phyloP scores from a whole-genome alignment of 345 rosid genomes.

The Anastatica hierochuntica region DNA sequence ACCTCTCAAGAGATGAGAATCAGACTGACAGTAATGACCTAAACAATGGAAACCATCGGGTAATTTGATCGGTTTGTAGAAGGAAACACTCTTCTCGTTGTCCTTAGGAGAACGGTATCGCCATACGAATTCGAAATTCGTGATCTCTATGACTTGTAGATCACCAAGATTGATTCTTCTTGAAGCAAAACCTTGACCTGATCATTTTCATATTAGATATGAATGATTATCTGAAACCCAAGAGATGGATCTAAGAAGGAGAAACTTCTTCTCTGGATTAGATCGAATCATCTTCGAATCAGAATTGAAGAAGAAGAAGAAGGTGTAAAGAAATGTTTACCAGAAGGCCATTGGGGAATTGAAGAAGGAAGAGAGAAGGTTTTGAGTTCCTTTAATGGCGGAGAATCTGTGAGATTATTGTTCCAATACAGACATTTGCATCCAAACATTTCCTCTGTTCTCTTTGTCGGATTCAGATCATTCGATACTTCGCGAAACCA shows the following conservation, averaged over 20 bases:
- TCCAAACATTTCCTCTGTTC: constrained; percentile 24
- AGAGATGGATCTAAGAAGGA: background rate
- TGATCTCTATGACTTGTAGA: constrained; percentile 46
- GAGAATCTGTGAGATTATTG: constrained; percentile 6
- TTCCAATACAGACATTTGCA: constrained; percentile 51
- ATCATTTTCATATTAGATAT: too few species aligned
- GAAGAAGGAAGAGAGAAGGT: constrained; percentile 60
- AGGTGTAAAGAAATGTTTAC: constrained; percentile 19
- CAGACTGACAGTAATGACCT: constrained; percentile 63
- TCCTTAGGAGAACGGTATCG: constrained; percentile 27
- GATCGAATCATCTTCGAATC: background rate
- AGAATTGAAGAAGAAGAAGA: background rate
- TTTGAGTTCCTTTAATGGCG: constrained; percentile 29
- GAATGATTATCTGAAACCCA: too few species aligned
- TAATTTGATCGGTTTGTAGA: constrained; percentile 50
- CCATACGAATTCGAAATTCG: constrained; percentile 60
- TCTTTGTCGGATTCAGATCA: background rate
- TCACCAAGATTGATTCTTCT: constrained; percentile 68
- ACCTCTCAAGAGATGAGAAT: constrained; percentile 44
- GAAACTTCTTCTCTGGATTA: background rate
- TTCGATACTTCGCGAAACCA: constrained; percentile 21
- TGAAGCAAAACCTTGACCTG: constrained; percentile 64
- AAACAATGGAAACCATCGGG: constrained; percentile 57
- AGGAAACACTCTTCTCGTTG: constrained; percentile 34
- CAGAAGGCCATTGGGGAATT: constrained; percentile 68